Base-by-base conservation (phyloP, 768 basidiomycete genomes). In the Lactarius sp. region DNA sequence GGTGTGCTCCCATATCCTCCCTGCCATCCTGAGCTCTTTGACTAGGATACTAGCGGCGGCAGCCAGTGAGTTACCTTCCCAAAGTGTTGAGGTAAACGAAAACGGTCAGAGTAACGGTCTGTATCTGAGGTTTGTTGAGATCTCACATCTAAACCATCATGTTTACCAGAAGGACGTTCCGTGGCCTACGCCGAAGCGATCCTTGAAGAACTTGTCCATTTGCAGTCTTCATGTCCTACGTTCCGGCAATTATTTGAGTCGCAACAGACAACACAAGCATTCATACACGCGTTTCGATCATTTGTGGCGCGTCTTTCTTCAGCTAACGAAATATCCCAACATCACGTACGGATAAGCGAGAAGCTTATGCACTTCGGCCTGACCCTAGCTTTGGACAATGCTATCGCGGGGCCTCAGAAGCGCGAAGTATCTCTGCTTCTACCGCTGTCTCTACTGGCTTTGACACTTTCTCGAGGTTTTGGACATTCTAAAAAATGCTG, bases 171-270 rank as follows among this genome's bases (percentile, higher is more conserved):
- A 31, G 49, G 51, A 22, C 44, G 16, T 20, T 47, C 63, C n/a
- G 59, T 69, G 13, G 60, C 73, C 10, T 75, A 74, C 69, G 71
- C 75, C 70, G 87, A 89, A 70, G 76, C 76, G 6, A 77, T 94
- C 16, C 72, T 90, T 0, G 87, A 87, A 70, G 84, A 87, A 57
- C 72, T 93, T 54, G 84, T 92, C 66, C 79, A 82, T 37, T 75
- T 91, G 37, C 89, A 93, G 66, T 78, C 82, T 1, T 80, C 84
- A 0, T 84, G 81, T 65, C 70, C 80, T 0, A 82, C 83, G 0
- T 92, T 93, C 74, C 83, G 88, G 13, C 81, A 86, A 60, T 71
- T 87, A 1, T 92, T 93, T 75, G 84, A 80, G 67, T 90, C 87
- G 0, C 86, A 88, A 59, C 85, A 83, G 59, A 82, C 82, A 10